A percentile compares a stretch with the other conserved stretches of the same genome.
These are phyloP conservation scores for Dimargaris cristalligena DNA, from an alignment of 192 early-diverging fungal species.

Conservation along the genomic window DNA sequence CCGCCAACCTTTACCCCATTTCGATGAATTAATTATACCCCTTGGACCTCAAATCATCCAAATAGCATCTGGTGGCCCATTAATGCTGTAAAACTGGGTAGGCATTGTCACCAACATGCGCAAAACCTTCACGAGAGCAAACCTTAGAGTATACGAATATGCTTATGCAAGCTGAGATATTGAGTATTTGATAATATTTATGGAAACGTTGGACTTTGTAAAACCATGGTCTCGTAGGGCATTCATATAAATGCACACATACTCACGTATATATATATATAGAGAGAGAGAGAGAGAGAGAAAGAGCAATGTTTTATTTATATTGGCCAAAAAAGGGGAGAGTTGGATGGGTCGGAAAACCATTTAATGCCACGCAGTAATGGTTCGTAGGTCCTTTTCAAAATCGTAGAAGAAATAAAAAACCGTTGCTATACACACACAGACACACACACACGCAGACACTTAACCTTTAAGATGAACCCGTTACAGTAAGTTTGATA, in stretches of 20 bases:
- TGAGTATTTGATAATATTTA: background rate
- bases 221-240: background rate
- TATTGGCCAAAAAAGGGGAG: constrained; percentile 4
- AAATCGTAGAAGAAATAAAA: constrained; percentile 10
- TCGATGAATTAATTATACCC: too few relatives aligned
- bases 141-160: too few relatives aligned
- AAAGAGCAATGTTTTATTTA: background rate
- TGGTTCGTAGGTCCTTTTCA: too few relatives aligned
- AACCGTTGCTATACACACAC: background rate
- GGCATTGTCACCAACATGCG: too few relatives aligned
- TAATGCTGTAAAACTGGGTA: too few relatives aligned
- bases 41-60: too few relatives aligned
- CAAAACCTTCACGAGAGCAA: too few relatives aligned
- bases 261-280: background rate
- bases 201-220: background rate
- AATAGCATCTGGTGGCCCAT: too few relatives aligned
- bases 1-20: too few relatives aligned
- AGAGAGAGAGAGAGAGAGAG: background rate
- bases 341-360: too few relatives aligned
- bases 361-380: too few relatives aligned
- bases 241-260: background rate
- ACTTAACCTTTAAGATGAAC: constrained; percentile 14
- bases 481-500: constrained; percentile 30
- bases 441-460: background rate
- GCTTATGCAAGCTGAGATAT: background rate